These are phyloP conservation scores for Poterioochromonas sp. DNA, from an alignment of 352 stramenopile genomes.

Conservation along the genomic window DNA sequence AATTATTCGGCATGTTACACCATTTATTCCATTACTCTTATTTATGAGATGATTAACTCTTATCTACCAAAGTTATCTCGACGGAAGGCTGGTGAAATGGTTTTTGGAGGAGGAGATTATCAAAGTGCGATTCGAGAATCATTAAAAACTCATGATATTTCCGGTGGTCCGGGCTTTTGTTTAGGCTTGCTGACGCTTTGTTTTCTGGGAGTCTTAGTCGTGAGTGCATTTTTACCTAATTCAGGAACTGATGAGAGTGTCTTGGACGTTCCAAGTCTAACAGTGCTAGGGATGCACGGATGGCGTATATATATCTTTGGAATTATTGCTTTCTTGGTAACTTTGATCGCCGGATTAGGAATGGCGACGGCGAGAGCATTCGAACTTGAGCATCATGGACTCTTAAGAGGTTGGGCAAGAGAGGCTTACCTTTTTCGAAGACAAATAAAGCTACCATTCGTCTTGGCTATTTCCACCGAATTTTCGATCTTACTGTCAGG, in stretches of 20 bases:
- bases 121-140: background rate
- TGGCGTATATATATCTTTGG: constrained; percentile 37
- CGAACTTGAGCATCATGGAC: constrained; percentile 18
- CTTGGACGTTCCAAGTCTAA: constrained; percentile 25
- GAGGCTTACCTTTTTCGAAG: constrained; percentile 22
- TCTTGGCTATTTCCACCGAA: constrained; percentile 33
- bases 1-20: constrained; percentile 37
- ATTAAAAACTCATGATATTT: constrained; percentile 30
- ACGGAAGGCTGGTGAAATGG: constrained; percentile 33
- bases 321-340: constrained; percentile 27
- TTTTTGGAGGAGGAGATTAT: constrained; percentile 27
- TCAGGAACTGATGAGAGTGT: background rate
- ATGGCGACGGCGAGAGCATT: constrained; percentile 32
- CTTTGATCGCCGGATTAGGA: background rate
- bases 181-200: constrained; percentile 34
- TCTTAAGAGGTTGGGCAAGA: constrained; percentile 31
- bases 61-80: constrained; percentile 30
- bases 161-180: constrained; percentile 31
- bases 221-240: constrained; percentile 13
- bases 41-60: constrained; percentile 31
- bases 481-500: constrained; percentile 30
- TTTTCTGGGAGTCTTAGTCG: constrained; percentile 32
- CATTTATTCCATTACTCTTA: constrained; percentile 33
- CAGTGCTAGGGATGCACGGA: constrained; percentile 23
- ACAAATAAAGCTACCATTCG: constrained; percentile 19